Percentiles rank a stretch among this genome's conserved stretches.
Conservation (phyloP, 345 rosid species). For the Brassica carinata region DNA sequence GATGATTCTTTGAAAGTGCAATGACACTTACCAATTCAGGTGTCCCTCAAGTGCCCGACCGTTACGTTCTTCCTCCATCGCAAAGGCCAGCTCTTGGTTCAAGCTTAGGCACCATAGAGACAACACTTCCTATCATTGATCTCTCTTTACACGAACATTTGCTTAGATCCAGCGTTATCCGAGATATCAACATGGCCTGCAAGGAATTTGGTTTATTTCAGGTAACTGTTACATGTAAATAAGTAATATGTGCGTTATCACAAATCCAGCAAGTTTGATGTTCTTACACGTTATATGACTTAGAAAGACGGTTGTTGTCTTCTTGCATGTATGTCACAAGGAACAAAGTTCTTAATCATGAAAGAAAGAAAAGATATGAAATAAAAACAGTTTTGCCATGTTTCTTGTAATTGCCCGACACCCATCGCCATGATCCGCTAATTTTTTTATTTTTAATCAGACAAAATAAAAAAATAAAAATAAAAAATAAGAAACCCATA, state of each 20-base stretch:
- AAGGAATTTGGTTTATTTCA: conserved; percentile 42
- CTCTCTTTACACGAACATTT: conserved; percentile 37
- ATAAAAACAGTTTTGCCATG: too few species aligned
- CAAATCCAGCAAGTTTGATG: not conserved
- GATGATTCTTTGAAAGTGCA: conserved; percentile 41
- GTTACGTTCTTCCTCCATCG: conserved; percentile 38
- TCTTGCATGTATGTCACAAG: conserved; percentile 32
- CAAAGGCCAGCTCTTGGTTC: conserved; percentile 36
- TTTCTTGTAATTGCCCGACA: too few species aligned
- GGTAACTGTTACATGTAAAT: conserved; percentile 25
- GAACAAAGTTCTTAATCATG: conserved; percentile 23
- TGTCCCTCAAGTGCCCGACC: conserved; percentile 34
- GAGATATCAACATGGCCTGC: conserved; percentile 34
- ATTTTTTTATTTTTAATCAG: too few species aligned
- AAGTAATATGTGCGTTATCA: not conserved
- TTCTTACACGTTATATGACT: not conserved
- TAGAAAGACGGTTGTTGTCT: conserved; percentile 37
- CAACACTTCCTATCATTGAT: conserved; percentile 39
- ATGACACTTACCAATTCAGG: conserved; percentile 42
- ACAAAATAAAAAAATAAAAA: not conserved
- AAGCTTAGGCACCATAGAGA: conserved; percentile 2
- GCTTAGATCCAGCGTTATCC: conserved; percentile 24
- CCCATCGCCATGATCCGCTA: too few species aligned
- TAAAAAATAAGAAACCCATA: not conserved
- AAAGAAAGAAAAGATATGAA: not conserved